Conservation (phyloP, 2,329 filamentous ascomycete genomes). For the Pseudogymnoascus pannorum region DNA sequence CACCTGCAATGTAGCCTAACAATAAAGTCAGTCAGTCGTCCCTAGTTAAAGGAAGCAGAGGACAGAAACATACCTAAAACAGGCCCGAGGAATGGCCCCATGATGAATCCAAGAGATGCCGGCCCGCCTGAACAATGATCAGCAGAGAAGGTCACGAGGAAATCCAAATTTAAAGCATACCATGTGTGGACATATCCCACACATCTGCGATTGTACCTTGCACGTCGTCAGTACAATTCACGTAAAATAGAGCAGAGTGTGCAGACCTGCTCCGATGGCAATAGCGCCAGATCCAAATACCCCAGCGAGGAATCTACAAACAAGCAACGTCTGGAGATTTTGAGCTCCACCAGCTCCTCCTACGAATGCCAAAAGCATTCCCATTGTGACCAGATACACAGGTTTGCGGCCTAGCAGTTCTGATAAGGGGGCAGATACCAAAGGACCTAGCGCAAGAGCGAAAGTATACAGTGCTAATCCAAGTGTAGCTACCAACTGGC, state of each 20-base stretch:
- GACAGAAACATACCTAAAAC: neutral
- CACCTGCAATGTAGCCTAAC: conserved; percentile 21
- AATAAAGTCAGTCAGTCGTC: neutral
- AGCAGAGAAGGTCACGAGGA: neutral
- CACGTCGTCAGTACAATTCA: conserved; percentile 10
- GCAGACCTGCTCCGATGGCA: conserved; percentile 22
- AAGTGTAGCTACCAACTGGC: conserved; percentile 48
- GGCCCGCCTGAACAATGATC: conserved; percentile 23
- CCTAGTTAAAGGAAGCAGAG: neutral
- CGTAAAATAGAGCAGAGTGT: neutral
- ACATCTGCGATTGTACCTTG: conserved; percentile 39
- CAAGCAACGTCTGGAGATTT: conserved; percentile 50
- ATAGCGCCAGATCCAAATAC: conserved; percentile 44
- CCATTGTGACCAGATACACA: conserved; percentile 52
- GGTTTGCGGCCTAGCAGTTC: conserved; percentile 55
- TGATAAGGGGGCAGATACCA: conserved; percentile 60
- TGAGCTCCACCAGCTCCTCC: conserved; percentile 49
- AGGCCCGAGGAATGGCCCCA: conserved; percentile 24
- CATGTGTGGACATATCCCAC: conserved; percentile 33
- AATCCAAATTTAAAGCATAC: conserved; percentile 15
- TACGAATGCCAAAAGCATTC: conserved; percentile 53
- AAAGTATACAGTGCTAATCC: conserved; percentile 53
- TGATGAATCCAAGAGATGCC: conserved; percentile 20
- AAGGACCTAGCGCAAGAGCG: conserved; percentile 52
- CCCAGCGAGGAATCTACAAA: conserved; percentile 61